Evolutionary conservation across 75 land plant genomes (phyloP).

Genomic region (Cupressus sempervirens): DNA sequence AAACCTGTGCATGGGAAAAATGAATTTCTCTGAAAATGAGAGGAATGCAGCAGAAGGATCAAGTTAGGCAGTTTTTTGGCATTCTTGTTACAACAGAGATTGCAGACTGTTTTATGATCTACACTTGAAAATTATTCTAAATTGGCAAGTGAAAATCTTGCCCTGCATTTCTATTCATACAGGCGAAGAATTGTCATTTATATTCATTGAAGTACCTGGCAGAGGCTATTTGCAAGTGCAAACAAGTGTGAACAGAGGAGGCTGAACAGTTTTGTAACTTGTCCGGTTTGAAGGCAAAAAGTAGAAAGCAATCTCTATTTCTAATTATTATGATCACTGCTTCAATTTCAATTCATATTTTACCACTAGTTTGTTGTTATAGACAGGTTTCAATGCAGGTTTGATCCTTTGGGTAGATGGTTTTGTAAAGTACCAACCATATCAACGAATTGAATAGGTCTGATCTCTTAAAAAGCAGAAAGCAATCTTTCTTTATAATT

Average conservation of each 20-base stretch:
- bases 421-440: not conserved
- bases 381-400: no score
- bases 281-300: not conserved
- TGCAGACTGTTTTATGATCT: not conserved
- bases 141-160: not conserved
- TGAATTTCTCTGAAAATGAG: slow-evolving; percentile 36
- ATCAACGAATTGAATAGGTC: not conserved
- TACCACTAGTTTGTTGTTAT: no score
- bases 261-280: slow-evolving; percentile 4
- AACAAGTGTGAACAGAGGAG: not conserved
- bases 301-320: not conserved
- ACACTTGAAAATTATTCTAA: not conserved
- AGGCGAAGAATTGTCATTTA: not conserved
- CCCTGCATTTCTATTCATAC: not conserved
- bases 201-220: not conserved
- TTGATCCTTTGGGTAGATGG: no score
- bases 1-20: slow-evolving; percentile 53
- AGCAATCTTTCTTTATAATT: not conserved
- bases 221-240: not conserved
- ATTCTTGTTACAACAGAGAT: not conserved
- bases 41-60: not conserved
- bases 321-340: not conserved
- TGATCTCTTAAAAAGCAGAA: not conserved
- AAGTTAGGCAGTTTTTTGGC: not conserved
- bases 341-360: no score